A percentile compares a stretch with the other conserved stretches of the same genome.
Conservation (phyloP, 2,329 filamentous ascomycete species). For the Colletotrichum falcatum region DNA sequence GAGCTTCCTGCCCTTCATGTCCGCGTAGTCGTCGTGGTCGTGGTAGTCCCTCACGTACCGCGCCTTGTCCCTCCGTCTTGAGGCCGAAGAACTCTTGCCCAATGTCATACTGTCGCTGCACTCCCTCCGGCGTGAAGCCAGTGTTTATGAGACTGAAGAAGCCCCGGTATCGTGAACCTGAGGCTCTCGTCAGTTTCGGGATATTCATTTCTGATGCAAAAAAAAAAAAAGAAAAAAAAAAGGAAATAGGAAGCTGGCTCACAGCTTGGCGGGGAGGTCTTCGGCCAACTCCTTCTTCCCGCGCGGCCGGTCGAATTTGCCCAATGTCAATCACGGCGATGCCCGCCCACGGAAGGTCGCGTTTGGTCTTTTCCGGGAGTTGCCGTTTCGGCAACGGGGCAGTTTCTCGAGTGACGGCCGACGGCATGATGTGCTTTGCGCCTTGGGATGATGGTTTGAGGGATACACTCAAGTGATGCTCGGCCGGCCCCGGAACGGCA, state of each 20-base stretch:
- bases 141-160: conserved; percentile 69
- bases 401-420: conserved; percentile 23
- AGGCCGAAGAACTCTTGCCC: conserved; percentile 64
- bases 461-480: too few relatives aligned
- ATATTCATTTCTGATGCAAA: too few relatives aligned
- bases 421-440: conserved; percentile 28
- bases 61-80: conserved; percentile 59
- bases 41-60: conserved; percentile 58
- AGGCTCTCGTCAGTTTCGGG: background rate
- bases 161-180: conserved; percentile 53
- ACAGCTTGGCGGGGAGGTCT: conserved; percentile 64
- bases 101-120: conserved; percentile 66
- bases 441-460: background rate
- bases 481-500: background rate
- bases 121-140: conserved; percentile 62
- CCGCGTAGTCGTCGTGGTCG: conserved; percentile 52
- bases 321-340: conserved; percentile 65
- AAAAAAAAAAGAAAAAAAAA: too few relatives aligned
- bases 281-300: conserved; percentile 64
- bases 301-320: conserved; percentile 59
- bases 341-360: conserved; percentile 59
- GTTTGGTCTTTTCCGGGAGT: conserved; percentile 46
- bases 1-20: conserved; percentile 54
- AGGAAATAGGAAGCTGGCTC: conserved; percentile 16
- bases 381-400: conserved; percentile 45